Evolutionary conservation across 257 asterid genomes (phyloP), one percentile per base, ranked within the genome.

Genomic region (Paulownia fortunei): DNA sequence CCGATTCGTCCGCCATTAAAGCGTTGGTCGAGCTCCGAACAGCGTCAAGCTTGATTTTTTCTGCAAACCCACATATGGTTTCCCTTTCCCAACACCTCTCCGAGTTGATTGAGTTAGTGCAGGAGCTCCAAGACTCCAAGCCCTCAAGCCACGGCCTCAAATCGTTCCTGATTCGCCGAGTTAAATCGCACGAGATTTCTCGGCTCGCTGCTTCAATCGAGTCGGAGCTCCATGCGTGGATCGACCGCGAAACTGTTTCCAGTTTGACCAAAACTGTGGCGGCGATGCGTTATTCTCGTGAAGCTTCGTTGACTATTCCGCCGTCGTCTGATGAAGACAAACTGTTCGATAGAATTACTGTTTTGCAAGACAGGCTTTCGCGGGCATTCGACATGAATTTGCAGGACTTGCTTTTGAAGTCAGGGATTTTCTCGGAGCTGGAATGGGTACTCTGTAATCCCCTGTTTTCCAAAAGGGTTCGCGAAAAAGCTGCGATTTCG

Each of bases 401-500:
- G 5, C 90, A 88, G 51, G 83, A 84, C 21, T 61, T 80, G 27
- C 63, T 92, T 16, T 56, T 92, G 64, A 92, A 82, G 42, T 88
- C 89, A 13, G 77, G 78, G 15, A 21, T 86, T 1, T 83, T 82
- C 18, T 56, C 71, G 9, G 72, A 80, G 7, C 82, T 88, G 5
- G 81, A 82, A 23, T 54, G 72, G 51, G 67, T 84, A 18, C 66
- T 92, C 1, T 78, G 90, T 82, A 69, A 76, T 30, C 41, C 77
- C 27, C 64, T 19, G 16, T 67, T 87, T 42, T 61, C 86, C 0
- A 76, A 59, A 15, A 74, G 72, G 52, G 80, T 89, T 11, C 89
- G 90, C 5, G 97, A 92, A 49, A 88, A 81, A 76, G 90, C 91
- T 8, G 97, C 96, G 5, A 66, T 77, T 13, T 75, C 87, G 61